These are phyloP conservation scores for Coemansia sp. DNA, from an alignment of 192 early-diverging fungal genomes.

Conservation along the genomic window DNA sequence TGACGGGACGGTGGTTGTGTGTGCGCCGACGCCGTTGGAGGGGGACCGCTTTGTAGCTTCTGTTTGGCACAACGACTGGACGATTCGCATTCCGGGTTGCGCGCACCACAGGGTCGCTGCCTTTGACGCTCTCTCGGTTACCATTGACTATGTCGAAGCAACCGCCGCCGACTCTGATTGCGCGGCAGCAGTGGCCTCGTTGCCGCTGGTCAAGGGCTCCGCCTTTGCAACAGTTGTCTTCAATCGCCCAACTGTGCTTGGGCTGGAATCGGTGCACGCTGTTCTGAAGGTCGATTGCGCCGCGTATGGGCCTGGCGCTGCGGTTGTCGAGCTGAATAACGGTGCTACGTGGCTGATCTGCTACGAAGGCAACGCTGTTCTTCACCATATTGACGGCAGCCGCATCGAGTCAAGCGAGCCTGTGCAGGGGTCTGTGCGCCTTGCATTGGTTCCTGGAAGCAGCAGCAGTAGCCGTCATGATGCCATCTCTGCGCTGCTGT, in stretches of 20 bases:
- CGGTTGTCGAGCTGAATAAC: constrained; percentile 44
- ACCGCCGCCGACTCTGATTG: not conserved
- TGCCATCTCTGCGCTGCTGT: constrained; percentile 22
- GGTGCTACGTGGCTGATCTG: constrained; percentile 42
- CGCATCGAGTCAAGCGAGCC: constrained; percentile 8
- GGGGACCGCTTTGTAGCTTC: constrained; percentile 24
- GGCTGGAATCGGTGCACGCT: constrained; percentile 36
- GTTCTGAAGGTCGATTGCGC: constrained; percentile 20
- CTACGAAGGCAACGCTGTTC: constrained; percentile 11
- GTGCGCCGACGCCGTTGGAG: constrained; percentile 26
- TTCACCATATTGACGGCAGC: constrained; percentile 22
- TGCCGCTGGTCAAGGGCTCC: constrained; percentile 49
- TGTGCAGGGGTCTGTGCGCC: constrained; percentile 35
- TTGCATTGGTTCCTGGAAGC: constrained; percentile 32
- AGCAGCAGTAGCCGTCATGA: not conserved
- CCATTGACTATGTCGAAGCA: constrained; percentile 17
- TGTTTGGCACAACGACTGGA: constrained; percentile 45
- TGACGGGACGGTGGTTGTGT: constrained; percentile 13
- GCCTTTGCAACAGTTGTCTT: constrained; percentile 44
- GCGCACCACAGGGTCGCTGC: constrained; percentile 12
- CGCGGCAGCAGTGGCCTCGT: not conserved
- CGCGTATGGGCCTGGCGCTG: constrained; percentile 8
- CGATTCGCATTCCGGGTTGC: constrained; percentile 13
- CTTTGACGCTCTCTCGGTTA: constrained; percentile 41
- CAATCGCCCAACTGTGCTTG: constrained; percentile 7